These are phyloP conservation scores for Pestalotiopsis sp. DNA, from an alignment of 2,329 filamentous ascomycete species.

Conservation along the genomic window DNA sequence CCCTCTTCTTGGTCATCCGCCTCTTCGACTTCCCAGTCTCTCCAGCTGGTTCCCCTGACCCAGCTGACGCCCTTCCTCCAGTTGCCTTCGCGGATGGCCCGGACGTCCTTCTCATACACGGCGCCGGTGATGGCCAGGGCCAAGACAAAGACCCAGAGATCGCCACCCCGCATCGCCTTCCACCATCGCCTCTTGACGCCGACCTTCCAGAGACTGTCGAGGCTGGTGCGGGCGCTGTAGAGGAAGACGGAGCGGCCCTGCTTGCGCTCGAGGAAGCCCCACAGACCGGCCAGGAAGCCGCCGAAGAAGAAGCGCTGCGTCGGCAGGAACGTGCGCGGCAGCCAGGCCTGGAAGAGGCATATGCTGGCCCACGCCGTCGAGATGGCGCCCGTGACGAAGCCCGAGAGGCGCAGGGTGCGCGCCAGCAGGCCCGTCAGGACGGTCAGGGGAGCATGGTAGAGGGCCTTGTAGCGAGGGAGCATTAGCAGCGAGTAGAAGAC, in stretches of 20 bases:
- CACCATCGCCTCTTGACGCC: slow-evolving; percentile 90
- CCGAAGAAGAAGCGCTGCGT: slow-evolving; percentile 89
- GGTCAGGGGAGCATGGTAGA: slow-evolving; percentile 70
- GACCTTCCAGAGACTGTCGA: slow-evolving; percentile 89
- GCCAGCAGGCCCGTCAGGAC: slow-evolving; percentile 68
- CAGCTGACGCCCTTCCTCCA: slow-evolving; percentile 75
- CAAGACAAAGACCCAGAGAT: slow-evolving; percentile 80
- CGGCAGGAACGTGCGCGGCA: slow-evolving; percentile 74
- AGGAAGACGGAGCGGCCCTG: slow-evolving; percentile 71
- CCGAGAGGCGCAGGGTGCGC: slow-evolving; percentile 71
- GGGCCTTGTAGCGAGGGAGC: slow-evolving; percentile 65
- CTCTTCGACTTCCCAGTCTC: slow-evolving; percentile 62
- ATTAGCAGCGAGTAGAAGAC: slow-evolving; percentile 73
- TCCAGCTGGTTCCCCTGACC: slow-evolving; percentile 74
- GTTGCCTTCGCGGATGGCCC: slow-evolving; percentile 65
- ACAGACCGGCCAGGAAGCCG: slow-evolving; percentile 82
- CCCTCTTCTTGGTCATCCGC: slow-evolving; percentile 45
- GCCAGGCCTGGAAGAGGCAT: slow-evolving; percentile 81
- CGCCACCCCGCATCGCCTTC: slow-evolving; percentile 78
- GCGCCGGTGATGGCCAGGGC: slow-evolving; percentile 78
- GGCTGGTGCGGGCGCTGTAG: slow-evolving; percentile 74
- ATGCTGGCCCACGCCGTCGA: slow-evolving; percentile 86
- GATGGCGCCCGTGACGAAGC: slow-evolving; percentile 81
- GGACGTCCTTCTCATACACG: slow-evolving; percentile 73
- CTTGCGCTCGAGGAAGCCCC: slow-evolving; percentile 75